A percentile compares a stretch with the other conserved stretches of the same genome.
phyloP scores from a whole-genome alignment of 1,139 yeast species.

The Suhomyces ambrosiae region DNA sequence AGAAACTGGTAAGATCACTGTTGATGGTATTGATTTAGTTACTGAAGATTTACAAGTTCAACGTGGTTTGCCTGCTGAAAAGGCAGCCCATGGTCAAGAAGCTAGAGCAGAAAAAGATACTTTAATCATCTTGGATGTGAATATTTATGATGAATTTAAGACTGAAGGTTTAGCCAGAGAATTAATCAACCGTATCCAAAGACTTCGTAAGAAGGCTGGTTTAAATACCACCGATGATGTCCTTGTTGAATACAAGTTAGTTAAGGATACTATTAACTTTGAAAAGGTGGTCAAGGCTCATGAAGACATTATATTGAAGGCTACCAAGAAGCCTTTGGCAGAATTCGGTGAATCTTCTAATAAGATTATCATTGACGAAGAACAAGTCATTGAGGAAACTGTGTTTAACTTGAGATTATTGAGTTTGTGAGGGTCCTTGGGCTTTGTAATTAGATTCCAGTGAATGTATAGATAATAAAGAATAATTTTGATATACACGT shows the following conservation, averaged over 20 bases:
- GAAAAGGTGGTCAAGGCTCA: constrained; percentile 65
- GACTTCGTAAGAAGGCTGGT: constrained; percentile 95
- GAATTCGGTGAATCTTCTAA: constrained; percentile 37
- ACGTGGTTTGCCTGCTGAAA: constrained; percentile 74
- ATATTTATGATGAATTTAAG: constrained; percentile 82
- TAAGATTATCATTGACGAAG: constrained; percentile 76
- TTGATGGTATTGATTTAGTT: constrained; percentile 86
- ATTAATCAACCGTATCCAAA: constrained; percentile 93
- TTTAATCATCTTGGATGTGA: constrained; percentile 84
- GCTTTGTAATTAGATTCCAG: neutral
- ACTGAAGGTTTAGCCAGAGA: constrained; percentile 97
- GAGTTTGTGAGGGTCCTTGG: constrained; percentile 46
- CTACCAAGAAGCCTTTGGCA: constrained; percentile 66
- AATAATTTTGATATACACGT: too few relatives aligned
- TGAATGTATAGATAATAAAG: constrained; percentile 2
- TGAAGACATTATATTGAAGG: constrained; percentile 69
- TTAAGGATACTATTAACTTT: constrained; percentile 72
- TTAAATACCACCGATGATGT: constrained; percentile 95
- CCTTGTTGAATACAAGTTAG: constrained; percentile 73
- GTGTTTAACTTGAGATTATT: constrained; percentile 78
- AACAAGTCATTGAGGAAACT: constrained; percentile 86
- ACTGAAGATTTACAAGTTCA: constrained; percentile 87
- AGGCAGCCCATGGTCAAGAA: constrained; percentile 70
- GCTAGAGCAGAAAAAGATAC: constrained; percentile 88
- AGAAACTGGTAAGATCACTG: constrained; percentile 70